Percentiles rank a stretch among this genome's conserved stretches.
phyloP scores from a whole-genome alignment of 345 rosid species.

The Draba incana region DNA sequence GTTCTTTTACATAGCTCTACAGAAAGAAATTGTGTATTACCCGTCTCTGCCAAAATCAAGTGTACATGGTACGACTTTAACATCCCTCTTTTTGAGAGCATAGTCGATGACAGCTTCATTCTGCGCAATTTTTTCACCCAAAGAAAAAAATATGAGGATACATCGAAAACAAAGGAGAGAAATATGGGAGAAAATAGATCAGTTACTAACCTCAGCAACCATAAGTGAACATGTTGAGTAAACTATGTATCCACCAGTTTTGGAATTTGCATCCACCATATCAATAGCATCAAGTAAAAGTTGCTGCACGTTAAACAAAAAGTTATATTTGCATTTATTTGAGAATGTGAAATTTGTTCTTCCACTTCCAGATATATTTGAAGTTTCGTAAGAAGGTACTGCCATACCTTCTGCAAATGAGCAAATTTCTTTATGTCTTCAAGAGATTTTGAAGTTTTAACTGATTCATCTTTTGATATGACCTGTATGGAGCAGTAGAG shows the following conservation, averaged over 20 bases:
- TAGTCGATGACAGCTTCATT: slow-evolving; percentile 88
- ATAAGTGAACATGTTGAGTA: slow-evolving; percentile 92
- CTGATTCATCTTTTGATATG: slow-evolving; percentile 93
- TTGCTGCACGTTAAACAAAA: slow-evolving; percentile 51
- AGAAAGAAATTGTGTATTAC: slow-evolving; percentile 43
- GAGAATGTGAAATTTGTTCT: not conserved
- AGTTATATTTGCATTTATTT: not conserved
- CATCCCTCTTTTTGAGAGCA: slow-evolving; percentile 82
- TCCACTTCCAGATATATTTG: slow-evolving; percentile 52
- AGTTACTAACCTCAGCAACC: slow-evolving; percentile 73
- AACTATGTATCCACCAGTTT: slow-evolving; percentile 83
- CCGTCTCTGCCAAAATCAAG: slow-evolving; percentile 79
- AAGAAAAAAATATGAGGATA: not conserved
- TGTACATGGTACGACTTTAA: slow-evolving; percentile 81
- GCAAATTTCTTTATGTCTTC: slow-evolving; percentile 84
- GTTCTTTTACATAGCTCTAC: not conserved
- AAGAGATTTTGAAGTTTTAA: slow-evolving; percentile 79
- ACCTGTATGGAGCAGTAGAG: slow-evolving; percentile 52
- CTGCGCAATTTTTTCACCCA: slow-evolving; percentile 44
- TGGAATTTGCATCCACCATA: slow-evolving; percentile 86
- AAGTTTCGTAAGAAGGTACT: slow-evolving; percentile 11
- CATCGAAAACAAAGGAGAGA: slow-evolving; percentile 7
- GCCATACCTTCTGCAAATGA: slow-evolving; percentile 80
- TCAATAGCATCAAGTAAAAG: slow-evolving; percentile 85
- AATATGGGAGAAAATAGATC: not conserved